A percentile compares a stretch with the other conserved stretches of the same genome.
Conservation (phyloP, 2,329 filamentous ascomycete genomes). For the Uncinocarpus reesii region DNA sequence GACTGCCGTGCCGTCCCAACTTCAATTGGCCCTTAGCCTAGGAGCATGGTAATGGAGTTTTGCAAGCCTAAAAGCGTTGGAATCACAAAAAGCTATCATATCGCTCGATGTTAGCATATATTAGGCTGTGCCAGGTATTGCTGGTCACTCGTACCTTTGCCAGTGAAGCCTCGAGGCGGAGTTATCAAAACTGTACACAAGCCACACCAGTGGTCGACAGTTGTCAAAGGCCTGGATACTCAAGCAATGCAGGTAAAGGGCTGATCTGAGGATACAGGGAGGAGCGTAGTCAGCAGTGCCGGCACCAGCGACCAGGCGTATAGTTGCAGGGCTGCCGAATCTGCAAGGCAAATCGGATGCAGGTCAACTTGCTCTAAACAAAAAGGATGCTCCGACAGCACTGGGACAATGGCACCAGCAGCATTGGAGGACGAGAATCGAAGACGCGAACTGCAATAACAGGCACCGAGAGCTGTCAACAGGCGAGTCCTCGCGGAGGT, state of each 20-base stretch:
- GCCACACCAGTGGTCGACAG: not conserved
- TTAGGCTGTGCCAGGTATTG: not conserved
- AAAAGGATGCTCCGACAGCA: not conserved
- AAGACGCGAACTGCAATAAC: not conserved
- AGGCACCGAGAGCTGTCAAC: no score
- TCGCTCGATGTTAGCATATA: not conserved
- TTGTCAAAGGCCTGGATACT: no score
- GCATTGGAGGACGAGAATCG: not conserved
- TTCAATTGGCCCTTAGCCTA: not conserved
- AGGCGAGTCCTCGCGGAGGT: no score
- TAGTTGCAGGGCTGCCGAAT: not conserved
- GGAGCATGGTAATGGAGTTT: conserved; percentile 1
- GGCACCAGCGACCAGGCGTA: conserved; percentile 3
- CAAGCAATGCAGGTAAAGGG: not conserved
- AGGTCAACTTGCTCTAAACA: not conserved
- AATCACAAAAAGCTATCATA: not conserved
- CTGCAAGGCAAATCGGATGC: not conserved
- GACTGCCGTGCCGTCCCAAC: not conserved
- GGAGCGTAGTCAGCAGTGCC: conserved; percentile 4
- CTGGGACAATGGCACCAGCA: not conserved
- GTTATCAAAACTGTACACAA: not conserved
- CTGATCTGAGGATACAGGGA: not conserved
- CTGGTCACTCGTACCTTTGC: conserved; percentile 5
- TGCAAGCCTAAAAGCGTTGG: no score
- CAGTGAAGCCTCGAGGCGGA: not conserved